Conservation (phyloP, 2,329 filamentous ascomycete genomes). For the Cytospora leucostoma region DNA sequence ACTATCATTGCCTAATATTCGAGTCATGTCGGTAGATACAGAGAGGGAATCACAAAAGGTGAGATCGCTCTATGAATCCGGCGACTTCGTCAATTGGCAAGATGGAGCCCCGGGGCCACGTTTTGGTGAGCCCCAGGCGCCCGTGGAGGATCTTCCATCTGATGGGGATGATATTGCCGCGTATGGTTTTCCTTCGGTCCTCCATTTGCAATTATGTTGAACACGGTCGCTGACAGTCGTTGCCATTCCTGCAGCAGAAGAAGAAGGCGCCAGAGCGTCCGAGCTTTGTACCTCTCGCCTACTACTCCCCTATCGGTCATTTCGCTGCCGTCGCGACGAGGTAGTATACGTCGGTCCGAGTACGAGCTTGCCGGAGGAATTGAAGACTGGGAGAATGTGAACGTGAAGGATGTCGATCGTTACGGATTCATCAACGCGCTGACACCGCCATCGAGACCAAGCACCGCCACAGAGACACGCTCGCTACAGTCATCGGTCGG, state of each 20-base stretch:
- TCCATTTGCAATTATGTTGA: constrained; percentile 27
- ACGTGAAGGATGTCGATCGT: constrained; percentile 63
- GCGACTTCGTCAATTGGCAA: constrained; percentile 55
- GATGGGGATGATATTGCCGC: constrained; percentile 56
- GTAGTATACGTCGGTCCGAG: constrained; percentile 41
- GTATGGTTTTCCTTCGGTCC: constrained; percentile 54
- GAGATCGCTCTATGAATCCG: constrained; percentile 65
- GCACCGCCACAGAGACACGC: constrained; percentile 27
- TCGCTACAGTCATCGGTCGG: constrained; percentile 48
- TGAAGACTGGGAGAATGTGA: constrained; percentile 68
- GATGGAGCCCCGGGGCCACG: constrained; percentile 51
- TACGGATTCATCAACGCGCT: constrained; percentile 65
- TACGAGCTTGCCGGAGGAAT: constrained; percentile 59
- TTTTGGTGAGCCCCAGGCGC: constrained; percentile 49
- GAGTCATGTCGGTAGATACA: constrained; percentile 55
- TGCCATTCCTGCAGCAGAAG: constrained; percentile 24
- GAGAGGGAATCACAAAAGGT: constrained; percentile 68
- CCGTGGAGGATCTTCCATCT: constrained; percentile 53
- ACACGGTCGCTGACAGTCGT: constrained; percentile 35
- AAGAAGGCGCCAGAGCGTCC: constrained; percentile 31
- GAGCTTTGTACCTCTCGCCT: constrained; percentile 37
- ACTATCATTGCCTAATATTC: constrained; percentile 48
- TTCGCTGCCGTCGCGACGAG: constrained; percentile 48
- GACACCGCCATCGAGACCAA: constrained; percentile 44
- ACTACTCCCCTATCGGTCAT: constrained; percentile 45